Evolutionary conservation across 2,329 filamentous ascomycete genomes (phyloP).

Genomic region (Colletotrichum abscissum): DNA sequence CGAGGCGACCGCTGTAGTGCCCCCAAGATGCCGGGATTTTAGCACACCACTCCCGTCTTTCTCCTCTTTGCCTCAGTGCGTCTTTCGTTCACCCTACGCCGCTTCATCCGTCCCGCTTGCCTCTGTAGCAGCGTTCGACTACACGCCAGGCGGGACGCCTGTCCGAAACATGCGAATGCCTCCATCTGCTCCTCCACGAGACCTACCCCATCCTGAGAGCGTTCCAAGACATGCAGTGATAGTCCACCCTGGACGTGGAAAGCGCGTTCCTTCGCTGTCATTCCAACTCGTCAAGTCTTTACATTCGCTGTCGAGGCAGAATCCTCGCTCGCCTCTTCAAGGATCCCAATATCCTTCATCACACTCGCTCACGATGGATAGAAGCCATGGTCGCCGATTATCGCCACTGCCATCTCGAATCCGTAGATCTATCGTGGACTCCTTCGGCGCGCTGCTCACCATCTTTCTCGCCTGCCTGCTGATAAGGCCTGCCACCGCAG

Average conservation of each 20-base stretch:
- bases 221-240: constrained; percentile 29
- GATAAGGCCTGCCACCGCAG: constrained; percentile 65
- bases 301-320: constrained; percentile 13
- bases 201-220: constrained; percentile 19
- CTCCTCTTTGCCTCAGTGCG: constrained; percentile 9
- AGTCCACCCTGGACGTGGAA: constrained; percentile 29
- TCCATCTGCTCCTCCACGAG: constrained; percentile 13
- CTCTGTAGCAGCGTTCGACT: constrained; percentile 7
- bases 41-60: constrained; percentile 23
- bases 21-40: constrained; percentile 35
- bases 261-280: constrained; percentile 27
- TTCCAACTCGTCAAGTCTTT: constrained; percentile 33
- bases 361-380: constrained; percentile 16
- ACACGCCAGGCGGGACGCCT: not conserved
- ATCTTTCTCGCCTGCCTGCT: constrained; percentile 52
- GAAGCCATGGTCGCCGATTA: not conserved
- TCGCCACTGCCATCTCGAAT: not conserved
- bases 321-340: constrained; percentile 22
- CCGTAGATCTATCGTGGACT: not conserved
- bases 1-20: constrained; percentile 19
- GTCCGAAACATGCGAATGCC: constrained; percentile 35
- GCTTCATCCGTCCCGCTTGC: constrained; percentile 7
- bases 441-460: constrained; percentile 45
- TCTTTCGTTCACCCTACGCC: not conserved
- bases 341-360: not conserved